Conservation (phyloP, 2,329 filamentous ascomycete genomes). For the Raffaelea albimanens region DNA sequence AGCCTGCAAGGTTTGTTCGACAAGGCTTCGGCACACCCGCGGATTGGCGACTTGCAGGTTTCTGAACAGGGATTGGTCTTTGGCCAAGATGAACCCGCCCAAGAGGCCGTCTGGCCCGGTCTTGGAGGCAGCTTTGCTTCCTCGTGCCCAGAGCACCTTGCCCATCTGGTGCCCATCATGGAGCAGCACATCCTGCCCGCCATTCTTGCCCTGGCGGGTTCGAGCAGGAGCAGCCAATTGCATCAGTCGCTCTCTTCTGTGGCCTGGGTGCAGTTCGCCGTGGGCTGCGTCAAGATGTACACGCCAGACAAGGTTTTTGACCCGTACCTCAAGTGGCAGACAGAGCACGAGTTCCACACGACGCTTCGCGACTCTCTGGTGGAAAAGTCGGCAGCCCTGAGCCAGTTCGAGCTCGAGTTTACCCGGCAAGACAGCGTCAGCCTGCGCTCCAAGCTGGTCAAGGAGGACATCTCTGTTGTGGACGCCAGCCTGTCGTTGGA, state of each 20-base stretch:
- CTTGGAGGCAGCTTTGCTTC: background rate
- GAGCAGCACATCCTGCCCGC: slow-evolving; percentile 35
- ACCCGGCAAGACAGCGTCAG: slow-evolving; percentile 56
- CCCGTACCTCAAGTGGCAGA: slow-evolving; percentile 56
- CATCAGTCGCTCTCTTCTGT: slow-evolving; percentile 33
- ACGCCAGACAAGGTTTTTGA: slow-evolving; percentile 83
- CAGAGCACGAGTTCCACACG: slow-evolving; percentile 52
- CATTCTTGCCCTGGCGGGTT: slow-evolving; percentile 32
- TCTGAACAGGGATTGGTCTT: slow-evolving; percentile 4
- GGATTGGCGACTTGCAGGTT: slow-evolving; percentile 2
- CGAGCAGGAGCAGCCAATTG: slow-evolving; percentile 15
- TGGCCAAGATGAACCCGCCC: background rate
- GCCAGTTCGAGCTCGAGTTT: slow-evolving; percentile 55
- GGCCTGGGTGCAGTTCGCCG: slow-evolving; percentile 67
- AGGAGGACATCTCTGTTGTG: slow-evolving; percentile 43
- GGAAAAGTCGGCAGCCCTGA: slow-evolving; percentile 49
- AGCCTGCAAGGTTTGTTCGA: slow-evolving; percentile 18
- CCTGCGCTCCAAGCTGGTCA: slow-evolving; percentile 53
- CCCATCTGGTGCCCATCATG: slow-evolving; percentile 23
- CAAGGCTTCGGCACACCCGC: slow-evolving; percentile 5
- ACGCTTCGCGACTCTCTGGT: slow-evolving; percentile 47
- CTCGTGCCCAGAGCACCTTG: slow-evolving; percentile 18
- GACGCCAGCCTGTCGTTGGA: slow-evolving; percentile 1
- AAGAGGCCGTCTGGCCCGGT: slow-evolving; percentile 5
- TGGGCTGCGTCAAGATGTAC: slow-evolving; percentile 68